Percentiles rank a stretch among this genome's conserved stretches.
Conservation (phyloP, 345 rosid species). For the Camelina hispida region DNA sequence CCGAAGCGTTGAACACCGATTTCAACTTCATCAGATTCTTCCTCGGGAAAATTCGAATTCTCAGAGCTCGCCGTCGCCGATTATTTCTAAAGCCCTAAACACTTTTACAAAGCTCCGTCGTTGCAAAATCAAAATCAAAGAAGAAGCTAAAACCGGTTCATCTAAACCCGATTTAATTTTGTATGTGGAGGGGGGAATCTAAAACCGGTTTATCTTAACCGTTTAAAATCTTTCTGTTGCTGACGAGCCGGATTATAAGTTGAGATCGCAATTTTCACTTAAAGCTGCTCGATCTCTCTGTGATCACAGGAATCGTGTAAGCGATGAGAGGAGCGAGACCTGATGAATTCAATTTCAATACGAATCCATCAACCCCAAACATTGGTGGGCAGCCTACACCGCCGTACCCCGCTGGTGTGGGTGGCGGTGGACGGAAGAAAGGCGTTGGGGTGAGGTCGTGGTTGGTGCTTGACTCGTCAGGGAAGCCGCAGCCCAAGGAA, state of each 20-base stretch:
- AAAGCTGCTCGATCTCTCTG: neutral
- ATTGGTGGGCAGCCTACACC: constrained; percentile 39
- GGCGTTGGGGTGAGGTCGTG: constrained; percentile 69
- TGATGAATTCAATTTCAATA: constrained; percentile 50
- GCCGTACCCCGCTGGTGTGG: constrained; percentile 25
- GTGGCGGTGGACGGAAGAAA: constrained; percentile 57
- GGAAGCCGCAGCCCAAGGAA: constrained; percentile 59
- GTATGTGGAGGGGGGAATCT: neutral
- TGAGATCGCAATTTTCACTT: neutral
- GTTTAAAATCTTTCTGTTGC: neutral
- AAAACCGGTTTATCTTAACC: constrained; percentile 18
- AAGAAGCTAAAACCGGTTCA: constrained; percentile 14
- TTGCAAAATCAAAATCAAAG: neutral
- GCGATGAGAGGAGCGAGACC: constrained; percentile 51
- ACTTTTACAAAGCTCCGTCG: neutral
- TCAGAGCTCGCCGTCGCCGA: constrained; percentile 16
- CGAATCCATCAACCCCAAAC: constrained; percentile 46
- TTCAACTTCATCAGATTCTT: constrained; percentile 42
- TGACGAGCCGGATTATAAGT: neutral
- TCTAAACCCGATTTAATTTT: constrained; percentile 6
- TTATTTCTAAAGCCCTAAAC: constrained; percentile 33
- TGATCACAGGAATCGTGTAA: constrained; percentile 14
- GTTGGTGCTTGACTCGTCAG: constrained; percentile 67
- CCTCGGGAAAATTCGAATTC: neutral
- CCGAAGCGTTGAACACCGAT: constrained; percentile 76